Conservation (phyloP, 2,329 filamentous ascomycete genomes). For the Colletotrichum sp. region DNA sequence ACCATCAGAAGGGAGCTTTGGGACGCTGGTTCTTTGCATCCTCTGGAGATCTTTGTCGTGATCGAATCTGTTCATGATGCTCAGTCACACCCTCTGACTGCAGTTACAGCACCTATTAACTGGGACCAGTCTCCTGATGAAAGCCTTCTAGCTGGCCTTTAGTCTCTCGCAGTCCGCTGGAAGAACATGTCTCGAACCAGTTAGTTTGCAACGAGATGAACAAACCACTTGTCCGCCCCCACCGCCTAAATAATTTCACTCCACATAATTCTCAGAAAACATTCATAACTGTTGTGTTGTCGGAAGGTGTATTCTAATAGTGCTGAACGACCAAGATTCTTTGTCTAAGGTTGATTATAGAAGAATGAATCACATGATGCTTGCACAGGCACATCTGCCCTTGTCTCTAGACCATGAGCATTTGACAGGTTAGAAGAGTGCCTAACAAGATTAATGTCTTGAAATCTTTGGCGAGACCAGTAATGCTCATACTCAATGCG, state of each 20-base stretch:
- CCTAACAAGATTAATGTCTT: background rate
- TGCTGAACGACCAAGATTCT: accelerated
- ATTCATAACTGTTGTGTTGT: background rate
- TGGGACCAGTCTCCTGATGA: background rate
- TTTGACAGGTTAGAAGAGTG: background rate
- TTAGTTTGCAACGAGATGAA: background rate
- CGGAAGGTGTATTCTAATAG: accelerated
- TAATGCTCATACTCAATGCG: accelerated
- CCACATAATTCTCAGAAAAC: background rate
- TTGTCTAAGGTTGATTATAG: background rate
- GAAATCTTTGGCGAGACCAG: background rate
- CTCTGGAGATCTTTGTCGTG: background rate
- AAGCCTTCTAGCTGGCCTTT: background rate
- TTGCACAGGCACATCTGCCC: background rate
- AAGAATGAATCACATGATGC: background rate
- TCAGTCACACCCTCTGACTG: background rate
- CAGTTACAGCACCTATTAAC: background rate
- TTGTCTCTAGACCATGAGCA: background rate
- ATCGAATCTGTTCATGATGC: background rate
- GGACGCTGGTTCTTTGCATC: background rate
- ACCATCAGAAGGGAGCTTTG: background rate
- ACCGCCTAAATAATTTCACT: accelerated
- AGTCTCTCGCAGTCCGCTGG: background rate
- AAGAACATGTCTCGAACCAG: background rate
- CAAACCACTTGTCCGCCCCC: background rate